Evolutionary conservation across 805 yeast genomes (phyloP), one percentile per base, ranked within the genome.

Genomic region (Cyberlindnera samutprakarnensis): DNA sequence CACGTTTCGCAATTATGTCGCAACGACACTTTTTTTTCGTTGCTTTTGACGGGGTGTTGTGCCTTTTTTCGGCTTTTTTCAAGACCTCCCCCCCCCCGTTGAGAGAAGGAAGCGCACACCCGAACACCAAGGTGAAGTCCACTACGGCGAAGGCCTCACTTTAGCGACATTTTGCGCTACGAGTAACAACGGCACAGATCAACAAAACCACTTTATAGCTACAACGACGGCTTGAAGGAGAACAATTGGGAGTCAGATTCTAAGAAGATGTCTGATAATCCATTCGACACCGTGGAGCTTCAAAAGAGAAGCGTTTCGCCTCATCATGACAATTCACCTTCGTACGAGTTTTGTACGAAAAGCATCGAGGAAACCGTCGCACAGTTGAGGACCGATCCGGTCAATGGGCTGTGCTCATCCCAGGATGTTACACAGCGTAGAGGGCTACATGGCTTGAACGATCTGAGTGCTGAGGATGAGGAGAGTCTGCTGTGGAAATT

Each of bases 391-490:
- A 80, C 97, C 0, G 74, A 84, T 43, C 32, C 56, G 4, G 47
- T 42, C 1, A 47, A 53, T 9, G 98, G 98, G 2, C 61, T 92
- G 17, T 58, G 69, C 21, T 74, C 78, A 26, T 62, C 64, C 20
- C 87, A 76, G 36, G 97, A 88, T 37, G 75, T 84, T 14, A 57
- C 72, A 13, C 70, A 72, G 47, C 68, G 97, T 45, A 70, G 90
- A 45, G 65, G 75, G 15, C 62, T 77, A 13, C 80, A 85, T 51
- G 99, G 99, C 2, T 43, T 70, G 23, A 92, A 92, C 56, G 96
- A 85, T 47, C 67, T 94, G 29, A 61, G 64, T 7, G 62, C 65
- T 4, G 94, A 85, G 14, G 95, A 85, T 32, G 84, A 79, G 15
- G 96, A 88, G 44, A 59, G 66, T 25, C 50, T 90, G 27, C 37